phyloP scores from a whole-genome alignment of 352 stramenopile genomes.

The Thalassiosira exigua region DNA sequence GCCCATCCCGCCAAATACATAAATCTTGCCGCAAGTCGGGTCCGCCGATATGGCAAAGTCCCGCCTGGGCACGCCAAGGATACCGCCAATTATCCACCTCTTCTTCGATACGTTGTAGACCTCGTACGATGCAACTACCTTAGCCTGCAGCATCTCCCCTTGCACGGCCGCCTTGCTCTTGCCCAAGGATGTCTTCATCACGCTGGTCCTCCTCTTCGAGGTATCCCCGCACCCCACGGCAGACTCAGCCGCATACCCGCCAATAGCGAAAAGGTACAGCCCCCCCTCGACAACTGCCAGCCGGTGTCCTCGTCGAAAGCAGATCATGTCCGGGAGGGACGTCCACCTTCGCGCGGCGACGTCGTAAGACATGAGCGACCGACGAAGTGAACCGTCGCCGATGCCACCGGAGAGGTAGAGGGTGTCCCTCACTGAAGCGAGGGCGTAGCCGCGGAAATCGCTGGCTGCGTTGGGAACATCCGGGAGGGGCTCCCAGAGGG shows the following conservation, averaged over 20 bases:
- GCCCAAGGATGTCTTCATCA: not conserved
- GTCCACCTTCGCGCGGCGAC: slow-evolving; percentile 28
- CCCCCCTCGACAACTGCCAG: slow-evolving; percentile 31
- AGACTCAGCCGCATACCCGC: slow-evolving; percentile 19
- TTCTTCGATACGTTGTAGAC: slow-evolving; percentile 33
- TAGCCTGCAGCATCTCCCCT: not conserved
- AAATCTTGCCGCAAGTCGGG: slow-evolving; percentile 22
- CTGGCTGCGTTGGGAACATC: slow-evolving; percentile 3
- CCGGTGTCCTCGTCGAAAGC: slow-evolving; percentile 29
- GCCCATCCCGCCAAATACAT: slow-evolving; percentile 27
- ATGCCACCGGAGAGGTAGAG: slow-evolving; percentile 38
- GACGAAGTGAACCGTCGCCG: not conserved
- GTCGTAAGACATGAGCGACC: slow-evolving; percentile 13
- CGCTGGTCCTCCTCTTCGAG: slow-evolving; percentile 12
- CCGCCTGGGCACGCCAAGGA: slow-evolving; percentile 20
- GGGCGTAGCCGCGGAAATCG: slow-evolving; percentile 32
- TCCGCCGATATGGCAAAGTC: slow-evolving; percentile 34
- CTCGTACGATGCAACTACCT: slow-evolving; percentile 28
- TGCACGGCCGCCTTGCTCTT: not conserved
- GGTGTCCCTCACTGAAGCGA: slow-evolving; percentile 20
- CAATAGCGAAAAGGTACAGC: slow-evolving; percentile 34
- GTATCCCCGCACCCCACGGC: not conserved
- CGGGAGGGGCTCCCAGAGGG: slow-evolving; percentile 24
- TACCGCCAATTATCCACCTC: slow-evolving; percentile 24
- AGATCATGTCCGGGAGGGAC: slow-evolving; percentile 23